phyloP scores from a whole-genome alignment of 2,329 filamentous ascomycete genomes.

The Sarocladium oryzae region DNA sequence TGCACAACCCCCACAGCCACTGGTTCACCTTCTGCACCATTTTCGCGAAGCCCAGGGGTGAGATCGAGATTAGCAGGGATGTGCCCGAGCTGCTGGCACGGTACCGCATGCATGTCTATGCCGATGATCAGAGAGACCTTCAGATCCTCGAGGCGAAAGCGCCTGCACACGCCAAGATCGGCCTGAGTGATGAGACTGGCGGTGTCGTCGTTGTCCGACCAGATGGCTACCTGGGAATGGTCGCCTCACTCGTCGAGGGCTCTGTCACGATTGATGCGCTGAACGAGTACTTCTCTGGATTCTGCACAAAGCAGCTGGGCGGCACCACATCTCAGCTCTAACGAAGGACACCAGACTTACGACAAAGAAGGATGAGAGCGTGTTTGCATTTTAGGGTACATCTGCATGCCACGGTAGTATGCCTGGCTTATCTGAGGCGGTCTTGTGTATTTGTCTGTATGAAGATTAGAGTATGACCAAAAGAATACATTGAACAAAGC shows the following conservation, averaged over 20 bases:
- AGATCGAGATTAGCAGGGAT: slow-evolving; percentile 67
- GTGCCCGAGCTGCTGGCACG: slow-evolving; percentile 65
- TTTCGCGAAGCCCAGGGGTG: slow-evolving; percentile 59
- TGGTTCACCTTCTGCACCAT: slow-evolving; percentile 78
- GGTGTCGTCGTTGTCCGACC: slow-evolving; percentile 12
- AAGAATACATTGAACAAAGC: too few relatives aligned
- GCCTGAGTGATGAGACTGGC: slow-evolving; percentile 56
- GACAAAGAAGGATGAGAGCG: too few relatives aligned
- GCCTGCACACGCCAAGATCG: slow-evolving; percentile 81
- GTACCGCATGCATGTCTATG: slow-evolving; percentile 79
- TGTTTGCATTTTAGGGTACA: too few relatives aligned
- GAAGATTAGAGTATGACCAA: too few relatives aligned
- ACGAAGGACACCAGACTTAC: too few relatives aligned
- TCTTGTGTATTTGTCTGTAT: too few relatives aligned
- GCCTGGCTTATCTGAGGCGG: too few relatives aligned
- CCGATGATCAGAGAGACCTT: slow-evolving; percentile 73
- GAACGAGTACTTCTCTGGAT: slow-evolving; percentile 73
- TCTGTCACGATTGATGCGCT: slow-evolving; percentile 73
- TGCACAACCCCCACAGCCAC: slow-evolving; percentile 73
- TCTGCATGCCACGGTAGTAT: too few relatives aligned
- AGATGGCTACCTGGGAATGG: slow-evolving; percentile 66
- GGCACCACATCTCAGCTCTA: slow-evolving; percentile 2
- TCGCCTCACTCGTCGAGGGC: slow-evolving; percentile 67
- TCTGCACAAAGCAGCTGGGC: slow-evolving; percentile 56
- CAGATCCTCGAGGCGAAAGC: slow-evolving; percentile 63